Base-by-base conservation (phyloP, 2,329 filamentous ascomycete genomes). In the Neofusicoccum kwambonambiense region DNA sequence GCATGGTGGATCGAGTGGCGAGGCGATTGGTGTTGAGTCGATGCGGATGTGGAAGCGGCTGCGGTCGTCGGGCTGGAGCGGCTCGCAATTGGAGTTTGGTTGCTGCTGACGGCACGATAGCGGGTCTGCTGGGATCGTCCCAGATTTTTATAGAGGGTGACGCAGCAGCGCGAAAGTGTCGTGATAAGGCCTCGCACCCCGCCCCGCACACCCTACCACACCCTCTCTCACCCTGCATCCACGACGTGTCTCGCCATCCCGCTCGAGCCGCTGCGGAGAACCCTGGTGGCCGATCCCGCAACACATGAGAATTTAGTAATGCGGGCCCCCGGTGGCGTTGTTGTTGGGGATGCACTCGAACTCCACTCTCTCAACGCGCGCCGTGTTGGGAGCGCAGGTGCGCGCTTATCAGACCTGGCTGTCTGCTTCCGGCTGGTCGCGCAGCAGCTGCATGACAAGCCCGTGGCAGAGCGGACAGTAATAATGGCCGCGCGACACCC, bases 391-490 rank as follows among this genome's bases (percentile, higher is more conserved):
- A 31, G 4, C 6, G 27, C 27, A 7, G 27, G 27, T 7, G 27
- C 27, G 27, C 4, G 27, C 27, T 31, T 31, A 31, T 50, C 27
- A 57, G 52, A 42, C 52, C 27, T 22, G 50, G 19, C 39, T 34
- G 34, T 5, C 52, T 19, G 11, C 52, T 6, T 12, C 50, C 13
- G 42, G 52, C 52, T 37, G 19, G 52, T 57, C 52, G 41, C 22
- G 19, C 8, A n/a, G 37, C 15, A 42, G 19, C 37, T 52, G 39
- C 52, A 57, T 17, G 37, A 57, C 52, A 2, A 34, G 37, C 52
- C 52, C 5, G 52, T 57, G 52, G 52, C 52, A 57, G 39, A 57
- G 52, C 52, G 52, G 52, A 22, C 52, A 57, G 52, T 57, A 57
- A 17, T 57, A 57, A 34, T 57, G 52, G 2, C 52, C 52, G 12